Evolutionary conservation across 148 eudicot genomes (phyloP).

Genomic region (Simmondsia chinensis): DNA sequence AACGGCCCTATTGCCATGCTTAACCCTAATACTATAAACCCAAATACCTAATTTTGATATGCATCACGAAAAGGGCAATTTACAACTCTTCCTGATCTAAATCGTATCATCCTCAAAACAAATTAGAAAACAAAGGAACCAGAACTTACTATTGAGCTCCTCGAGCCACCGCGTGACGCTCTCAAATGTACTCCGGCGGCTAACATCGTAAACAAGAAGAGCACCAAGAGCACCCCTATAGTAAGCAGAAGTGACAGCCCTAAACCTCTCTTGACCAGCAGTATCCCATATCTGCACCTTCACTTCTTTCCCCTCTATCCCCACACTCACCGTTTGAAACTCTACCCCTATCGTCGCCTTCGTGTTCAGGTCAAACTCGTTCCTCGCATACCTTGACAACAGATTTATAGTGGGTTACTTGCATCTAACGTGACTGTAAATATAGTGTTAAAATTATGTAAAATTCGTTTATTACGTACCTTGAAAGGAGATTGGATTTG

Average conservation of each 20-base stretch:
- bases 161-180: slow-evolving; percentile 49
- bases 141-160: slow-evolving; percentile 49
- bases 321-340: slow-evolving; percentile 41
- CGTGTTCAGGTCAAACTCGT: slow-evolving; percentile 44
- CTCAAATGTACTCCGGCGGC: slow-evolving; percentile 35
- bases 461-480: too few relatives aligned
- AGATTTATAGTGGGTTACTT: too few relatives aligned
- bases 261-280: slow-evolving; percentile 49
- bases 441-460: too few relatives aligned
- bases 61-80: too few relatives aligned
- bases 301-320: slow-evolving; percentile 43
- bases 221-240: slow-evolving; percentile 62
- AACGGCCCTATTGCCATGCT: too few relatives aligned
- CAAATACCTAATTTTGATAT: too few relatives aligned
- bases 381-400: slow-evolving; percentile 36
- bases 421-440: too few relatives aligned
- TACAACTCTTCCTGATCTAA: too few relatives aligned
- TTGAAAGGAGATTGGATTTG: too few relatives aligned
- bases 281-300: slow-evolving; percentile 60
- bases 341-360: slow-evolving; percentile 57
- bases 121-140: too few relatives aligned
- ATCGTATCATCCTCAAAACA: too few relatives aligned
- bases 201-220: slow-evolving; percentile 46
- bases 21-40: too few relatives aligned
- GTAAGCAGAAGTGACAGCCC: slow-evolving; percentile 54